Base-by-base conservation (phyloP, 805 yeast genomes). In the Candida silvicultrix region DNA sequence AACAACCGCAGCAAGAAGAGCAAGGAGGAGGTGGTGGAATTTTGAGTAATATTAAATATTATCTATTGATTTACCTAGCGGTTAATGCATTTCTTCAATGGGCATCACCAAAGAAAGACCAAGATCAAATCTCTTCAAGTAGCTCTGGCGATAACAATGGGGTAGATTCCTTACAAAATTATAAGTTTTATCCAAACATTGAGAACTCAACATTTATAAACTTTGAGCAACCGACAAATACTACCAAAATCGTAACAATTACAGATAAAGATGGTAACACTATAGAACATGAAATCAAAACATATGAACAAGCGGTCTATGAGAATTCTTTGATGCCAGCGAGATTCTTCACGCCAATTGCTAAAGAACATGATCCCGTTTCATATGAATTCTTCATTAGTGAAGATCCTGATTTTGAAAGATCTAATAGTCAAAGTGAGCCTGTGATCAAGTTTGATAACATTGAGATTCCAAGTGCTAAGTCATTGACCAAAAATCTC, bases 371-470 rank as follows among this genome's bases (percentile, higher is more conserved):
- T 2, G 58, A 50, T 15, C 22, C 29, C 10, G 35, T 51, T 14
- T 58, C 60, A 31, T 40, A 58, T 18, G 44, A 52, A 7, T 54
- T 58, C 44, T 58, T 49, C 31, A 51, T 59, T 23, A 57, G 53
- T 41, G 62, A 57, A 37, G 32, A 51, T 29, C 47, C 44, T 18
- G 38, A 44, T 5, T 47, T 55, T 25, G 5, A 12, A 3, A 34
- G 20, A 16, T 37, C 40, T 20, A n/a, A n/a, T n/a, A n/a, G n/a
- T n/a, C 29, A 28, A 6, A 46, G 46, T 8, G 21, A 42, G 19
- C 38, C 36, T 4, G 28, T 48, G 6, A 45, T 48, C 42, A 12
- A 25, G n/a, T 31, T 56, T 4, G 20, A 46, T 2, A 38, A 41
- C 16, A 47, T 50, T 2, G 34, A 49, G 4, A 18, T 51, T 9